These are phyloP conservation scores for Meyerozyma athensensis DNA, from an alignment of 1,139 yeast species.

Conservation along the genomic window DNA sequence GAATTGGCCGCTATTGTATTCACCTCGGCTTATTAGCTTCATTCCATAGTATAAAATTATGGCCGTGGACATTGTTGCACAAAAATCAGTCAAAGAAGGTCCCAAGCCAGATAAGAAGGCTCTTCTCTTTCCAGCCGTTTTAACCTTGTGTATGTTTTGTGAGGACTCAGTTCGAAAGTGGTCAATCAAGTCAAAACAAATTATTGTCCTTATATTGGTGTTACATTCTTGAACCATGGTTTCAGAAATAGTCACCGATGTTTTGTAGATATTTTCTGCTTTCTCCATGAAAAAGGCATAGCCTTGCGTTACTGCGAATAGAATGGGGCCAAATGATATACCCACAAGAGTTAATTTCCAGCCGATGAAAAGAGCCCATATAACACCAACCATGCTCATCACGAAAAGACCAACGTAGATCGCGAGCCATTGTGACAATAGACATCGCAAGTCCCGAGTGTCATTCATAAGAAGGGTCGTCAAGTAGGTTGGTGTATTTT, in stretches of 20 bases:
- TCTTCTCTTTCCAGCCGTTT: conserved; percentile 37
- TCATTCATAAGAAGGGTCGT: conserved; percentile 74
- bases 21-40: conserved; percentile 51
- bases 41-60: conserved; percentile 74
- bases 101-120: conserved; percentile 62
- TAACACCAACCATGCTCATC: conserved; percentile 54
- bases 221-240: conserved; percentile 54
- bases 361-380: conserved; percentile 77
- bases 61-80: conserved; percentile 61
- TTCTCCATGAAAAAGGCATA: conserved; percentile 50
- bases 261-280: conserved; percentile 59
- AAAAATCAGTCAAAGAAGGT: conserved; percentile 49
- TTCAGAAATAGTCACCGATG: conserved; percentile 50
- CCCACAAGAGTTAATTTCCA: conserved; percentile 88
- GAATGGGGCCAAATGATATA: conserved; percentile 63
- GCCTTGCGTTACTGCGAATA: conserved; percentile 43
- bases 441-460: conserved; percentile 64
- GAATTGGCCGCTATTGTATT: conserved; percentile 52
- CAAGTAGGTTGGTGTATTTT: conserved; percentile 49
- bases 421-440: conserved; percentile 59
- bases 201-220: conserved; percentile 58
- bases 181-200: conserved; percentile 46
- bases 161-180: conserved; percentile 41
- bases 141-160: conserved; percentile 21
- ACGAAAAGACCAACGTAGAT: conserved; percentile 49